Conservation (phyloP, 148 eudicot species). For the Spergularia bocconei region DNA sequence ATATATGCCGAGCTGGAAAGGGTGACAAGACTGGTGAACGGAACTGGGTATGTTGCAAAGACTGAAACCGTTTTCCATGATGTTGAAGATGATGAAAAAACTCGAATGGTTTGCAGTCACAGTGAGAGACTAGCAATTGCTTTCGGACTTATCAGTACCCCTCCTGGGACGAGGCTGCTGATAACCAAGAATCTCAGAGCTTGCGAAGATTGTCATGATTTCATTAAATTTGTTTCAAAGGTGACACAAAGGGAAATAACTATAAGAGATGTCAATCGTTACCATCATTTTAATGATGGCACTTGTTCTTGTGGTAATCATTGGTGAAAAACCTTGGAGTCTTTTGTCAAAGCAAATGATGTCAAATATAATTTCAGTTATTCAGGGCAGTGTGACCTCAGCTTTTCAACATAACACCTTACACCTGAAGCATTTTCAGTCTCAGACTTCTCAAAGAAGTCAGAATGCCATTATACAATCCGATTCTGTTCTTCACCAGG, state of each 20-base stretch:
- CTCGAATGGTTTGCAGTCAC: slow-evolving; percentile 52
- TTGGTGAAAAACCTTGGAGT: slow-evolving; percentile 35
- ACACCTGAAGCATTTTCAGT: too few species aligned
- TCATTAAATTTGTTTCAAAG: slow-evolving; percentile 52
- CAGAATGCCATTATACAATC: neutral
- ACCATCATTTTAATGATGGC: slow-evolving; percentile 66
- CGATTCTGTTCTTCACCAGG: neutral
- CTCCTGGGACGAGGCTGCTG: slow-evolving; percentile 54
- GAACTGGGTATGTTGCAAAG: slow-evolving; percentile 50
- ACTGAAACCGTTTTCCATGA: slow-evolving; percentile 59
- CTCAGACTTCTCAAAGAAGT: too few species aligned
- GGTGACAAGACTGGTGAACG: slow-evolving; percentile 39
- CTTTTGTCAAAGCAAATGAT: neutral
- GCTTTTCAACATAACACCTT: too few species aligned
- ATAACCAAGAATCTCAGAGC: slow-evolving; percentile 52
- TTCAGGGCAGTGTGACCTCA: too few species aligned
- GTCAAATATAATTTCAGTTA: too few species aligned
- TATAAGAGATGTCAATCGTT: slow-evolving; percentile 43
- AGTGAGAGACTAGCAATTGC: slow-evolving; percentile 73
- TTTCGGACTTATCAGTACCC: slow-evolving; percentile 57
- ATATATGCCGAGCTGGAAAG: slow-evolving; percentile 53
- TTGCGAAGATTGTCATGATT: slow-evolving; percentile 67
- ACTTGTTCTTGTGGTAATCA: slow-evolving; percentile 60
- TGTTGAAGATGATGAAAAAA: slow-evolving; percentile 64
- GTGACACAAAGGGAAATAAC: slow-evolving; percentile 36